Evolutionary conservation across 2,329 filamentous ascomycete genomes (phyloP), one percentile per base, ranked within the genome.

Genomic region (Fusarium piperis): DNA sequence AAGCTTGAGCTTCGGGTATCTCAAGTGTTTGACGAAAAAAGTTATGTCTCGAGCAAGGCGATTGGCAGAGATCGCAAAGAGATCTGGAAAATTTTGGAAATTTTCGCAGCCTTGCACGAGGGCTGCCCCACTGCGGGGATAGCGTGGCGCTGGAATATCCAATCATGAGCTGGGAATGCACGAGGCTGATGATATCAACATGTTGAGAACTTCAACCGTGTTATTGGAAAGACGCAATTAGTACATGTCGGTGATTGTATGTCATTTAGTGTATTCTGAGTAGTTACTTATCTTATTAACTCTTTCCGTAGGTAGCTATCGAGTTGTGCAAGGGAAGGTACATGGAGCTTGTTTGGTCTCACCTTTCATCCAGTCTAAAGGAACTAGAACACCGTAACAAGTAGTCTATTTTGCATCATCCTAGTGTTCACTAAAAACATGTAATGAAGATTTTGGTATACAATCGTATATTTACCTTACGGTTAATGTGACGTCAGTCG

Each of bases 61-160:
- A 36, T 61, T 67, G 55, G 59, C 62, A 74, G 64, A 73, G 51
- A 65, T 59, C 39, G 68, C 63, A 59, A 58, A 46, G 53, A 67
- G 53, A 72, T 73, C 55, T 65, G 71, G 72, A 78, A 76, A 76
- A 71, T 60, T 72, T 75, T 69, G 68, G 71, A 73, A 75, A 74
- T 35, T 65, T 70, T 65, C 56, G 39, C 65, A 78, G 77, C 77
- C 77, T 78, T 71, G 77, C 75, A 38, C 35, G 10, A 13, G 3
- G 2, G 9, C 1, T 12, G 51, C 52, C 66, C 76, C 76, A 76
- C 76, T 71, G 72, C 71, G 76, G 75, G 70, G 71, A 59, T 33
- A 16, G 32, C 8, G 15, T 62, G 38, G 18, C 15, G 26, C 6
- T 2, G 2, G 1, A 1, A 1, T 4, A 6, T 20, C 70, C 66